Base-by-base conservation (phyloP, 306 rosid species). In the Styphnolobium japonicum region DNA sequence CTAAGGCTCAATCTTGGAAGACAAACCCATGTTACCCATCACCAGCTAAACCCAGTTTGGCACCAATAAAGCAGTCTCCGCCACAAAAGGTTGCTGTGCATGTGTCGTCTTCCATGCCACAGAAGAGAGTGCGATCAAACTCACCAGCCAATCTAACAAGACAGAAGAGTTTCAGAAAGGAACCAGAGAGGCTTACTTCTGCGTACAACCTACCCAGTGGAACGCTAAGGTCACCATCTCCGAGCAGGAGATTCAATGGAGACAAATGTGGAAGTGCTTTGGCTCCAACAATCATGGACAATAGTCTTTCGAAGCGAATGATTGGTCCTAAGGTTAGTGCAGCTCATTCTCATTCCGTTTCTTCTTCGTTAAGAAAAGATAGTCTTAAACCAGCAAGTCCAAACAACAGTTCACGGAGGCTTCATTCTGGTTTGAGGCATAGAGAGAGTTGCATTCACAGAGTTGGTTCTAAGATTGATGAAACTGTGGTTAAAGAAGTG, bases 81-180 rank as follows among this genome's bases (percentile, higher is more conserved):
- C 84, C 36, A 0, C 82, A 76, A n/a, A 82, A 77, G 23, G 51
- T 29, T 49, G 53, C 10, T n/a, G n/a, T n/a, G n/a, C n/a, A n/a
- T 46, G 84, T 15, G 16, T 55, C 82, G 0, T 52, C 21, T 11
- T 25, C 51, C 40, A 68, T 66, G 27, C 90, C 90, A 0, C 91
- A 84, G 39, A 93, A 95, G 87, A 87, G 97, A 75, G 69, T 83
- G 3, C 83, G 99, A 5, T 82, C 92, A 4, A 84, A 75, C 62
- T 90, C 97, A 0, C 97, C 97, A 0, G 40, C 81, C 0, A 75
- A 87, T 5, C 83, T 89, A 3, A 34, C 88, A 0, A 76, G 98
- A 8, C 94, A 95, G 74, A 95, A 91, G 96, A 91, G 94, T 71
- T 87, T 93, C 31, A 83, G 92, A 79, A 88, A 73, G 81, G 94